Base-by-base conservation (phyloP, 2,329 filamentous ascomycete species). In the Sclerotinia subarctica region DNA sequence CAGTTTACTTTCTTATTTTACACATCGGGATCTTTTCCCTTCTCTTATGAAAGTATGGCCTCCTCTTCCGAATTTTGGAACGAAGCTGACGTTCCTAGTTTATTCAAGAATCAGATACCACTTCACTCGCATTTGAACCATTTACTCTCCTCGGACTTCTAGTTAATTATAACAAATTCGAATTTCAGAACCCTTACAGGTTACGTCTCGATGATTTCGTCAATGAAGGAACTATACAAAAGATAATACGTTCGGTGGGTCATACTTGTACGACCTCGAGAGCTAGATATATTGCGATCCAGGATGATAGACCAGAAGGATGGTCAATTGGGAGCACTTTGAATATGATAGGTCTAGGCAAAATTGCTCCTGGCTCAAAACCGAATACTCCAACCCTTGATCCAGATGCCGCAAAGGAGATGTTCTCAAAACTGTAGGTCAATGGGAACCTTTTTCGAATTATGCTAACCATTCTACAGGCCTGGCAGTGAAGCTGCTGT, bases 91-190 rank as follows among this genome's bases (percentile, higher is more conserved):
- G 53, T 35, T 21, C 52, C 0, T 72, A 93, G 91, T 91, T 93
- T 77, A 87, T 96, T 69, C 90, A 95, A 81, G 92, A 96, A 72
- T 86, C 89, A 56, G 88, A 93, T 70, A 84, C 85, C 32, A 82
- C 86, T 46, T 81, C 83, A 24, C 83, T 85, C 74, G 87, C 86
- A 68, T 85, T 92, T 54, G 86, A 91, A 69, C 90, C 94, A 0
- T 93, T 97, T 73, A 87, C 90, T 19, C 85, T 98, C 13, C 84
- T 97, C 26, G 94, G 94, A 17, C 84, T 98, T 5, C 82, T 99
- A 65, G 91, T 92, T 72, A 99, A 98, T 80, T 98, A 98, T 84
- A 98, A 99, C 85, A 99, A 98, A 79, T 99, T 99, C 76, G 95
- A 99, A 79, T 94, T 96, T 68, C 94, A 97, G 77, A 99, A 99